phyloP scores from a whole-genome alignment of 441 rosid genomes.

The Arabidopsis lyrata region DNA sequence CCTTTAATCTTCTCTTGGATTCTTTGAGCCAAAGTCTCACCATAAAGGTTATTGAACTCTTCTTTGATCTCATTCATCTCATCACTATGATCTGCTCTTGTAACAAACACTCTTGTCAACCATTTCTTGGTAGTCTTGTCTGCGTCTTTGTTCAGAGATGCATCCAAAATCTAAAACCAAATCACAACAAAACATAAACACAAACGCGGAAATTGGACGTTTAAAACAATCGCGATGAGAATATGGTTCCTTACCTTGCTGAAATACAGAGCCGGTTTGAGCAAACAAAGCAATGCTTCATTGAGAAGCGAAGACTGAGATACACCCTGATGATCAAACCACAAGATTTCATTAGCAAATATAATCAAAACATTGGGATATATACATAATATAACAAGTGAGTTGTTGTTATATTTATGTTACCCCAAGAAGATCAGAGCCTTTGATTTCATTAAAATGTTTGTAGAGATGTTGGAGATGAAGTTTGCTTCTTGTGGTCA shows the following conservation, averaged over 20 bases:
- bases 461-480: slow-evolving; percentile 61
- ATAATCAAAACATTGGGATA: background rate
- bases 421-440: slow-evolving; percentile 61
- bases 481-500: slow-evolving; percentile 78
- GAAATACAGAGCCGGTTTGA: slow-evolving; percentile 70
- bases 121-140: slow-evolving; percentile 64
- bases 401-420: background rate
- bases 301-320: slow-evolving; percentile 50
- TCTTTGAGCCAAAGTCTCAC: slow-evolving; percentile 55
- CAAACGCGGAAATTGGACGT: background rate
- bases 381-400: background rate
- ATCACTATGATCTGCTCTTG: slow-evolving; percentile 58
- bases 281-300: slow-evolving; percentile 68
- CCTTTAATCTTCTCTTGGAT: slow-evolving; percentile 67
- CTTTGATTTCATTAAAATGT: slow-evolving; percentile 58
- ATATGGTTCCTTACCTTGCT: slow-evolving; percentile 57
- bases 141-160: slow-evolving; percentile 58
- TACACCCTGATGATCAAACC: slow-evolving; percentile 60
- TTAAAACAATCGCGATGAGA: background rate
- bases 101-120: slow-evolving; percentile 75
- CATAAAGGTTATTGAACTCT: slow-evolving; percentile 56
- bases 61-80: slow-evolving; percentile 67
- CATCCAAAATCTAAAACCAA: slow-evolving; percentile 64
- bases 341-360: slow-evolving; percentile 20
- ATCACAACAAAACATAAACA: background rate